Conservation (phyloP, 768 basidiomycete species). For the Leccinellum luteum region DNA sequence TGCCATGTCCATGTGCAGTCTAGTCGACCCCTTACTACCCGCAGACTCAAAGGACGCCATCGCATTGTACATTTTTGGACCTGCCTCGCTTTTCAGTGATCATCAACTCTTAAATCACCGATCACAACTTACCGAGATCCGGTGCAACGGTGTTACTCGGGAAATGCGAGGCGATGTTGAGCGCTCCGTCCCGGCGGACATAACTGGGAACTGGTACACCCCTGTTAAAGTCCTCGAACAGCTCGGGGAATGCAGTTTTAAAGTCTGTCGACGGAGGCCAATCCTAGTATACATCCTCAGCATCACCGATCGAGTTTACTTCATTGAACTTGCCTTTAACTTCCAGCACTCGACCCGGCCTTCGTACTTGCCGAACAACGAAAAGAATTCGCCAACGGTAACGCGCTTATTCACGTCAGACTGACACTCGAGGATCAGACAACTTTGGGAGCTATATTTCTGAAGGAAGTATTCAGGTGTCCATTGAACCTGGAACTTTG, state of each 20-base stretch:
- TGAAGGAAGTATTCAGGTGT: slow-evolving; percentile 77
- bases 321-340: slow-evolving; percentile 55
- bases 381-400: slow-evolving; percentile 79
- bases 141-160: slow-evolving; percentile 75
- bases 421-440: slow-evolving; percentile 82
- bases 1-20: slow-evolving; percentile 93
- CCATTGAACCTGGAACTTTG: slow-evolving; percentile 71
- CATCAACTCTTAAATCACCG: background rate
- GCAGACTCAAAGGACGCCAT: slow-evolving; percentile 64
- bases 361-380: slow-evolving; percentile 66
- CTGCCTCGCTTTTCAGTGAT: slow-evolving; percentile 36
- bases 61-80: slow-evolving; percentile 95
- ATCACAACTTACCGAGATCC: slow-evolving; percentile 61
- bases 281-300: slow-evolving; percentile 50
- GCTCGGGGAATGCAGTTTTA: slow-evolving; percentile 74
- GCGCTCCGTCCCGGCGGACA: slow-evolving; percentile 84
- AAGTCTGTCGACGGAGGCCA: slow-evolving; percentile 93
- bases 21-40: slow-evolving; percentile 81
- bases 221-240: slow-evolving; percentile 81
- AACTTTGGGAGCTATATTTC: slow-evolving; percentile 59
- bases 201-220: slow-evolving; percentile 88
- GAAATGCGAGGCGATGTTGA: slow-evolving; percentile 89
- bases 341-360: slow-evolving; percentile 62
- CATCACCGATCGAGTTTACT: background rate
- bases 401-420: slow-evolving; percentile 59